A percentile compares a stretch with the other conserved stretches of the same genome.
Conservation (phyloP, 1,284 basidiomycete species). For the Ustilago curta region DNA sequence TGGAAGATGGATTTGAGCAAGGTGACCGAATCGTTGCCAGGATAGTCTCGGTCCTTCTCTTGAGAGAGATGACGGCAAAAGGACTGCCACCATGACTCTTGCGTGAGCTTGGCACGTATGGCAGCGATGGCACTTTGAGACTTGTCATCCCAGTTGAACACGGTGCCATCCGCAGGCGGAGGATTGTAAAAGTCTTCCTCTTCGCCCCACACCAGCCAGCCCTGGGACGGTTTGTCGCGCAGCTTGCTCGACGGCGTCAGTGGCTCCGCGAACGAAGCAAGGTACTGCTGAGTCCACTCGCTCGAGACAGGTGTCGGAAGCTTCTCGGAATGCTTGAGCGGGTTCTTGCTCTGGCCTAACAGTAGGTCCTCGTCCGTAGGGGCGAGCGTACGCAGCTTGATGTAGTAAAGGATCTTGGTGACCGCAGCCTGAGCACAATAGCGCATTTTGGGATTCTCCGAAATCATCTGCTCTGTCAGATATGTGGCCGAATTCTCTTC, state of each 20-base stretch:
- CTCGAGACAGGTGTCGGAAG: conserved; percentile 59
- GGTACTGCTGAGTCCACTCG: conserved; percentile 75
- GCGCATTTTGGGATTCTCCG: conserved; percentile 85
- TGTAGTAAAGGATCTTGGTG: conserved; percentile 79
- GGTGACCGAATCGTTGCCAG: conserved; percentile 70
- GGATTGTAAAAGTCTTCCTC: conserved; percentile 78
- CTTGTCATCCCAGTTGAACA: conserved; percentile 77
- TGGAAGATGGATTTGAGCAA: conserved; percentile 73
- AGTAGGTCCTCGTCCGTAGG: conserved; percentile 78
- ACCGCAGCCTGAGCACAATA: conserved; percentile 81
- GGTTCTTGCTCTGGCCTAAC: conserved; percentile 82
- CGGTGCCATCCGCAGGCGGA: conserved; percentile 72
- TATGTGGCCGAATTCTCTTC: conserved; percentile 75
- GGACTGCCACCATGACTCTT: conserved; percentile 75
- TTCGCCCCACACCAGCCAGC: conserved; percentile 86
- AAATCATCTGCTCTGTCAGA: conserved; percentile 71
- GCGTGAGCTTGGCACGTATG: conserved; percentile 73
- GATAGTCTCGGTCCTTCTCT: conserved; percentile 65
- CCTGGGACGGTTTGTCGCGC: conserved; percentile 83
- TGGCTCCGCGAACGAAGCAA: conserved; percentile 71
- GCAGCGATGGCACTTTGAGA: conserved; percentile 76
- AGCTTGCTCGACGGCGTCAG: conserved; percentile 71
- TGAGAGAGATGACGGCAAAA: conserved; percentile 67
- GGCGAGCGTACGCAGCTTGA: conserved; percentile 87
- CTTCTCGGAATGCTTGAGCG: conserved; percentile 73